A percentile compares a stretch with the other conserved stretches of the same genome.
Conservation (phyloP, 1,284 basidiomycete genomes). For the Macrocystidia cucumis region DNA sequence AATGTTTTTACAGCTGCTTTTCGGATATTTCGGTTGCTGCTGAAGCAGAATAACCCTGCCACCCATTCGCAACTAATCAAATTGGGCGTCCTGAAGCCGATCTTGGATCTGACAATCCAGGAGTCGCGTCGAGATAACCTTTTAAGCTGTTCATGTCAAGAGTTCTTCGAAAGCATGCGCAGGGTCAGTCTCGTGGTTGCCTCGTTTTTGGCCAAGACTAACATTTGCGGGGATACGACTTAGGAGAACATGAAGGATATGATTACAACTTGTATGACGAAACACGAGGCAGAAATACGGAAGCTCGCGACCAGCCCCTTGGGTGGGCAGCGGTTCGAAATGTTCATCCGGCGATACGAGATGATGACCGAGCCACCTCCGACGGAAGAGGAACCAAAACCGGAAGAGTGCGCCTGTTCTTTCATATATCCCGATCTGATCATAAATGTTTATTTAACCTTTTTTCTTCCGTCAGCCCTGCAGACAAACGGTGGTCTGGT, state of each 20-base stretch:
- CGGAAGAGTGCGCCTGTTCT: slow-evolving; percentile 36
- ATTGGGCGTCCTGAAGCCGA: slow-evolving; percentile 76
- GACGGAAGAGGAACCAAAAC: slow-evolving; percentile 35
- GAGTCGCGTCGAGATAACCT: slow-evolving; percentile 90
- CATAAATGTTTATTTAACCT: slow-evolving; percentile 8
- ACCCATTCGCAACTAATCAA: slow-evolving; percentile 82
- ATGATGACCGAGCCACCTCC: slow-evolving; percentile 86
- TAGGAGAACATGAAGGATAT: slow-evolving; percentile 86
- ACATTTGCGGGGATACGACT: not conserved
- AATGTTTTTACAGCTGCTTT: slow-evolving; percentile 59
- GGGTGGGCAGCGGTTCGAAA: slow-evolving; percentile 63
- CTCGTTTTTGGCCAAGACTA: slow-evolving; percentile 1
- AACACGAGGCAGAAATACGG: slow-evolving; percentile 61
- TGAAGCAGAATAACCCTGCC: slow-evolving; percentile 84
- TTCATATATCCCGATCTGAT: slow-evolving; percentile 1
- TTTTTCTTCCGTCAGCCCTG: slow-evolving; percentile 16
- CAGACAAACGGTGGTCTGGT: slow-evolving; percentile 37
- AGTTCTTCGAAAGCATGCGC: slow-evolving; percentile 89
- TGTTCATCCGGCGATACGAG: slow-evolving; percentile 79
- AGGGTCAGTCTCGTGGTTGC: slow-evolving; percentile 43
- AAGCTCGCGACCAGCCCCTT: slow-evolving; percentile 55
- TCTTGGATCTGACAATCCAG: slow-evolving; percentile 74
- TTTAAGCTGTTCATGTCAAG: slow-evolving; percentile 89
- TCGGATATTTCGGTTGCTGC: slow-evolving; percentile 84
- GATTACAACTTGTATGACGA: slow-evolving; percentile 80